Evolutionary conservation across 352 stramenopile genomes (phyloP).

Genomic region (Pythium insidiosum): DNA sequence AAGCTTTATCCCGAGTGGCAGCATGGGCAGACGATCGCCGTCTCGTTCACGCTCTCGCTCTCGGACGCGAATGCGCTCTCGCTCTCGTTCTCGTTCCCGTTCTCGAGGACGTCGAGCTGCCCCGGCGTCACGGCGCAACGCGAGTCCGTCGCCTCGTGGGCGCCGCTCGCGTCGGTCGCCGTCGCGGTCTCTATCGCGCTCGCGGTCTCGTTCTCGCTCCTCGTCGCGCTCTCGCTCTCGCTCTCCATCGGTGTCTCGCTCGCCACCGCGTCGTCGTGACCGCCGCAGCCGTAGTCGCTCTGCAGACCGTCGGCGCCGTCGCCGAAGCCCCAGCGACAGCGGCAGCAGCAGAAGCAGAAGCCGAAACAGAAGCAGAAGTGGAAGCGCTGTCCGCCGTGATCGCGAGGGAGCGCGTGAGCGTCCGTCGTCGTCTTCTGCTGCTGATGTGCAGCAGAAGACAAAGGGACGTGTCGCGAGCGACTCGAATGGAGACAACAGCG

Average conservation of each 20-base stretch:
- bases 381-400: conserved; percentile 10
- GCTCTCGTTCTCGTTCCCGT: conserved; percentile 9
- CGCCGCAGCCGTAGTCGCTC: not conserved
- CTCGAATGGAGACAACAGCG: no score
- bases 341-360: not conserved
- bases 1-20: no score
- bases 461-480: no score
- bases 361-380: not conserved
- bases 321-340: not conserved
- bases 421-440: no score
- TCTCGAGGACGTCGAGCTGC: conserved; percentile 4
- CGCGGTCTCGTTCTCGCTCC: conserved; percentile 17
- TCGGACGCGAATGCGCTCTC: conserved; percentile 11
- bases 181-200: conserved; percentile 8
- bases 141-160: conserved; percentile 4
- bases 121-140: conserved; percentile 1
- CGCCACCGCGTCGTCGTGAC: conserved; percentile 1
- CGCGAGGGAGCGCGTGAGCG: no score
- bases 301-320: conserved; percentile 1
- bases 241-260: no score
- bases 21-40: no score
- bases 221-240: conserved; percentile 8
- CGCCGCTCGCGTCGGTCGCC: conserved; percentile 4
- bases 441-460: no score
- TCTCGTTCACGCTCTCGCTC: conserved; percentile 10